These are phyloP conservation scores for Carex myosuroides DNA, from an alignment of 176 grass and related monocot genomes.

Conservation along the genomic window DNA sequence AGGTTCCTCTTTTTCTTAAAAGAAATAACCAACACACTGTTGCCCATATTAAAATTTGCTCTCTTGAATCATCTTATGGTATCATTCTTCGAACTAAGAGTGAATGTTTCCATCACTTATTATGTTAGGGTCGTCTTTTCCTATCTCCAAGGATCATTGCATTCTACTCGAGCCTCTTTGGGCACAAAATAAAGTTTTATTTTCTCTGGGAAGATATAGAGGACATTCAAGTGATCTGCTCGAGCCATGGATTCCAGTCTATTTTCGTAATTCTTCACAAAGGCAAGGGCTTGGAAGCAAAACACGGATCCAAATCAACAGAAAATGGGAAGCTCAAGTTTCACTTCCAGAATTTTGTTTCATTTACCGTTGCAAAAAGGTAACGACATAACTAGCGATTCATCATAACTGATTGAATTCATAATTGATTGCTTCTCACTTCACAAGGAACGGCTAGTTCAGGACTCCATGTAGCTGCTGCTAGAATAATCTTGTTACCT, in stretches of 20 bases:
- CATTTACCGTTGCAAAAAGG: conserved; percentile 87
- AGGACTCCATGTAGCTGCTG: not conserved
- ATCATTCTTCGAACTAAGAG: not conserved
- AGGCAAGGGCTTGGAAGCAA: conserved; percentile 87
- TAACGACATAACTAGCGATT: conserved; percentile 8
- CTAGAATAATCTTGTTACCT: not conserved
- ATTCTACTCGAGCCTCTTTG: conserved; percentile 91
- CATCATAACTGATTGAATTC: not conserved
- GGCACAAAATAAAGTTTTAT: conserved; percentile 89
- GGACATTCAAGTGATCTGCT: conserved; percentile 69
- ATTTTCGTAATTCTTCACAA: conserved; percentile 59
- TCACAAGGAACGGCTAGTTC: not conserved
- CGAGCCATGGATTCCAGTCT: conserved; percentile 65
- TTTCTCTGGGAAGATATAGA: conserved; percentile 97
- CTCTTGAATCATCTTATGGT: conserved; percentile 4
- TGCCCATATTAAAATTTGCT: not conserved
- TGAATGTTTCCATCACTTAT: not conserved
- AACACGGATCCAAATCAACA: conserved; percentile 73
- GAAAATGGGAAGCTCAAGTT: conserved; percentile 84
- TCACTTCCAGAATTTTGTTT: conserved; percentile 82
- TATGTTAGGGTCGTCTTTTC: conserved; percentile 75
- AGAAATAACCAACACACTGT: not conserved
- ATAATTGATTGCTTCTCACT: not conserved
- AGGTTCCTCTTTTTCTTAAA: conserved; percentile 37
- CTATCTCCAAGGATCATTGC: conserved; percentile 86